Evolutionary conservation across 2,329 filamentous ascomycete genomes (phyloP).

Genomic region (Didymosphaeria variabile): DNA sequence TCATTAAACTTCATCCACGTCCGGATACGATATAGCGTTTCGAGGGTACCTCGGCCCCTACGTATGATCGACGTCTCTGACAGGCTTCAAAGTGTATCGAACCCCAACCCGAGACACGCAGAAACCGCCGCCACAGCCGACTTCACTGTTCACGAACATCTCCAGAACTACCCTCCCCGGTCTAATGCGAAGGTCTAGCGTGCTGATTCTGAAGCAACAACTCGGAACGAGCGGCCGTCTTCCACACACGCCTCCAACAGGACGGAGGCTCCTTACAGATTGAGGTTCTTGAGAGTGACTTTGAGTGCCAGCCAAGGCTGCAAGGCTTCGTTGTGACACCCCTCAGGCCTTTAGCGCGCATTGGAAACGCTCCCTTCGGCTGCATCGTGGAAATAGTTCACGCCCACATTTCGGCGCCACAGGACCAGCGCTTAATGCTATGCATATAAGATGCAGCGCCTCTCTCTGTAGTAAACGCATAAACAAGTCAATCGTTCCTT

Average conservation of each 20-base stretch:
- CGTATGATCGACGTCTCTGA: conserved; percentile 16
- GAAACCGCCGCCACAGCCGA: conserved; percentile 5
- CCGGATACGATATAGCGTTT: conserved; percentile 3
- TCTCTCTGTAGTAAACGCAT: conserved; percentile 10
- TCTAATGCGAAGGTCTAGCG: not conserved
- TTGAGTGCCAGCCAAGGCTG: not conserved
- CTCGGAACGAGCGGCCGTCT: not conserved
- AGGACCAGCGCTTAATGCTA: not conserved
- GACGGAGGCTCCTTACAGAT: not conserved
- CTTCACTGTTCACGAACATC: not conserved
- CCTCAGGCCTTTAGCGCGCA: conserved; percentile 11
- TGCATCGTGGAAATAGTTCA: conserved; percentile 7
- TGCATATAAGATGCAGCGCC: conserved; percentile 7
- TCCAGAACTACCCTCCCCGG: not conserved
- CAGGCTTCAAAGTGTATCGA: conserved; percentile 9
- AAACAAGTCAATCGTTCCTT: conserved; percentile 12
- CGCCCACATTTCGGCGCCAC: not conserved
- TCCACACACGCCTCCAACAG: not conserved
- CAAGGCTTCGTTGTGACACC: conserved; percentile 10
- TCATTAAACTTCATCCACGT: not conserved
- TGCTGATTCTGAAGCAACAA: not conserved
- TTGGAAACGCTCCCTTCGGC: conserved; percentile 12
- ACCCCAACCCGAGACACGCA: conserved; percentile 10
- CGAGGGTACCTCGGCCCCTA: conserved; percentile 3
- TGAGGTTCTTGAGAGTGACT: not conserved